These are phyloP conservation scores for Leccinum subtestaceum DNA, from an alignment of 768 basidiomycete species.

Conservation along the genomic window DNA sequence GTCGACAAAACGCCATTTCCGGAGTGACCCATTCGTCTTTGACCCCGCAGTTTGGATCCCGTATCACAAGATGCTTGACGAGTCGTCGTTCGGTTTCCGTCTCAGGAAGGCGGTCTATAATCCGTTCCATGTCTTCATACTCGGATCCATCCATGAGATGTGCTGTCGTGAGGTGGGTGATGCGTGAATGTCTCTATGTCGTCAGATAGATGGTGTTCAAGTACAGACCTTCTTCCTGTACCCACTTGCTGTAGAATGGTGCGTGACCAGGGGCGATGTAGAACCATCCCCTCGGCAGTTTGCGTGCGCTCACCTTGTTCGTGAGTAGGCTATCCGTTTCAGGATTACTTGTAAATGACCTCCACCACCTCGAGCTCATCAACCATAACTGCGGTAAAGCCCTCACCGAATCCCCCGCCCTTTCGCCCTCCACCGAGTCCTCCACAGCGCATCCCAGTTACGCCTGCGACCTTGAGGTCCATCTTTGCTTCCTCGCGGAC, in stretches of 20 bases:
- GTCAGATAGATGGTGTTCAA: neutral
- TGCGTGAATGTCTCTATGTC: neutral
- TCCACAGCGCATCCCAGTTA: slow-evolving; percentile 72
- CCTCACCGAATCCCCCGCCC: slow-evolving; percentile 24
- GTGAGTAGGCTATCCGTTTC: neutral
- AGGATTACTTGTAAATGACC: slow-evolving; percentile 9
- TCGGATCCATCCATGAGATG: slow-evolving; percentile 27
- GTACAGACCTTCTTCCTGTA: neutral
- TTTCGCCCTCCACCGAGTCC: slow-evolving; percentile 42
- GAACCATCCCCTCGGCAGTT: slow-evolving; percentile 18
- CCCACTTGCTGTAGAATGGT: neutral
- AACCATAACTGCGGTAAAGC: slow-evolving; percentile 42
- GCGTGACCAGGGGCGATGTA: neutral
- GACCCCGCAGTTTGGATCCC: slow-evolving; percentile 39
- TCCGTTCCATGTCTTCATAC: slow-evolving; percentile 53
- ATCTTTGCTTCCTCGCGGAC: slow-evolving; percentile 87
- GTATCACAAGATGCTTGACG: slow-evolving; percentile 59
- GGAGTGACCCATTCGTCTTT: slow-evolving; percentile 58
- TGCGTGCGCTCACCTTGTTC: slow-evolving; percentile 11
- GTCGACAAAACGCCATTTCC: slow-evolving; percentile 57
- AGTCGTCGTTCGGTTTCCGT: slow-evolving; percentile 55
- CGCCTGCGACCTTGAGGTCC: slow-evolving; percentile 74
- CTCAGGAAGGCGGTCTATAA: slow-evolving; percentile 58
- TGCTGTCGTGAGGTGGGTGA: slow-evolving; percentile 1
- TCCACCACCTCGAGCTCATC: slow-evolving; percentile 52